Percentiles rank a stretch among this genome's conserved stretches.
Conservation (phyloP, 441 rosid genomes). For the Manihot esculenta region DNA sequence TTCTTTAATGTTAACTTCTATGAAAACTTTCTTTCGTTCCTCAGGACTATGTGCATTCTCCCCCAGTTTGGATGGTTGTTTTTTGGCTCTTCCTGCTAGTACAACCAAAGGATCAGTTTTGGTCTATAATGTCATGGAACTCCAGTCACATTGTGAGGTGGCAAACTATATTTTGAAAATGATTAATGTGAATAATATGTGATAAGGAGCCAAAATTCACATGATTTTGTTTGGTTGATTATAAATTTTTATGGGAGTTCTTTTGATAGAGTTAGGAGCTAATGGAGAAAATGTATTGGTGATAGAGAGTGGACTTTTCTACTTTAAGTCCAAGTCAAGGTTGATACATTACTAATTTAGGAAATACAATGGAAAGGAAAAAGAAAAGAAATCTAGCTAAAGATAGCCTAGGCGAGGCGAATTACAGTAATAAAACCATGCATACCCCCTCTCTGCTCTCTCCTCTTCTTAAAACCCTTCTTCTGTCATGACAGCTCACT, state of each 20-base stretch:
- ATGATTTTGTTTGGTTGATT: background rate
- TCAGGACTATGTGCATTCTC: slow-evolving; percentile 90
- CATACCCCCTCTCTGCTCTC: too few relatives aligned
- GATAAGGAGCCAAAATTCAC: background rate
- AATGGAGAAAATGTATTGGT: too few relatives aligned
- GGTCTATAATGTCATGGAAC: slow-evolving; percentile 81
- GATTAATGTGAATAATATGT: background rate
- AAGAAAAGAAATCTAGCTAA: too few relatives aligned
- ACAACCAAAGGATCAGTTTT: slow-evolving; percentile 70
- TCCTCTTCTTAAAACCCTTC: too few relatives aligned
- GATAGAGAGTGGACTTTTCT: too few relatives aligned
- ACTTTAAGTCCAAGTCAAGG: too few relatives aligned
- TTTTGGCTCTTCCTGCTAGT: slow-evolving; percentile 93
- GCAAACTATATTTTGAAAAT: slow-evolving; percentile 5
- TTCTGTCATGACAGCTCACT: too few relatives aligned
- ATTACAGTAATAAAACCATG: too few relatives aligned
- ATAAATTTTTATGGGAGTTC: background rate
- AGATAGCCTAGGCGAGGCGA: too few relatives aligned
- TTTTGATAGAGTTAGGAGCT: too few relatives aligned
- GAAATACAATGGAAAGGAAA: too few relatives aligned
- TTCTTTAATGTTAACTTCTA: background rate
- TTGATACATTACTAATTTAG: too few relatives aligned
- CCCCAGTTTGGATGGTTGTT: slow-evolving; percentile 77
- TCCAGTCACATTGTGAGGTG: slow-evolving; percentile 81
- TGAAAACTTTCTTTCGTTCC: slow-evolving; percentile 2